Conservation (phyloP, 306 rosid species). For the Vicia sativa region DNA sequence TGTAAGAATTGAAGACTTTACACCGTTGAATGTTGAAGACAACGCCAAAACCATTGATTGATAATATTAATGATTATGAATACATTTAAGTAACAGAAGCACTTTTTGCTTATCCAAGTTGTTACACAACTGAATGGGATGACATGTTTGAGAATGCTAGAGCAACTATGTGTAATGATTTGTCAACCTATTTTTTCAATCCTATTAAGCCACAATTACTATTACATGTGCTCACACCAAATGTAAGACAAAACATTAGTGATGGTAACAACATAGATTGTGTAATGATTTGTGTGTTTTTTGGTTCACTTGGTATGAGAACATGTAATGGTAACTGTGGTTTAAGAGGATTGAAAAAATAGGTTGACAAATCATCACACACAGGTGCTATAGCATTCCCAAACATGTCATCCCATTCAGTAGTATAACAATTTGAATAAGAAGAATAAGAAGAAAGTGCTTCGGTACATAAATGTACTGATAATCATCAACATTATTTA, state of each 20-base stretch:
- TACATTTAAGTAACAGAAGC: neutral
- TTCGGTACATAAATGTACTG: neutral
- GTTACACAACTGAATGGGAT: neutral
- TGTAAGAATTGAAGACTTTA: too few relatives aligned
- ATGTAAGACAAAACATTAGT: neutral
- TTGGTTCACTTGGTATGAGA: neutral
- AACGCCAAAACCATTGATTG: neutral
- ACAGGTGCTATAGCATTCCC: neutral
- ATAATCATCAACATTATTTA: neutral
- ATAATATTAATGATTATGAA: neutral
- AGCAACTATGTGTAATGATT: neutral
- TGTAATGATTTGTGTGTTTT: too few relatives aligned
- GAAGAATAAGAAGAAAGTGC: too few relatives aligned
- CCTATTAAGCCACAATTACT: neutral
- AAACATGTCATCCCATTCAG: neutral
- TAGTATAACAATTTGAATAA: neutral
- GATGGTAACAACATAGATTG: too few relatives aligned
- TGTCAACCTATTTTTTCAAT: neutral
- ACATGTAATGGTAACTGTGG: neutral
- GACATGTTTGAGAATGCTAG: neutral
- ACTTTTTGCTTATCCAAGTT: neutral
- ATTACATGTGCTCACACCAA: neutral
- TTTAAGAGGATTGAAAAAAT: neutral
- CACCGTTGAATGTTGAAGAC: too few relatives aligned
- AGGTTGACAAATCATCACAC: neutral